Percentiles rank a stretch among this genome's conserved stretches.
These are phyloP conservation scores for Dispira parvispora DNA, from an alignment of 192 early-diverging fungal genomes.

Conservation along the genomic window DNA sequence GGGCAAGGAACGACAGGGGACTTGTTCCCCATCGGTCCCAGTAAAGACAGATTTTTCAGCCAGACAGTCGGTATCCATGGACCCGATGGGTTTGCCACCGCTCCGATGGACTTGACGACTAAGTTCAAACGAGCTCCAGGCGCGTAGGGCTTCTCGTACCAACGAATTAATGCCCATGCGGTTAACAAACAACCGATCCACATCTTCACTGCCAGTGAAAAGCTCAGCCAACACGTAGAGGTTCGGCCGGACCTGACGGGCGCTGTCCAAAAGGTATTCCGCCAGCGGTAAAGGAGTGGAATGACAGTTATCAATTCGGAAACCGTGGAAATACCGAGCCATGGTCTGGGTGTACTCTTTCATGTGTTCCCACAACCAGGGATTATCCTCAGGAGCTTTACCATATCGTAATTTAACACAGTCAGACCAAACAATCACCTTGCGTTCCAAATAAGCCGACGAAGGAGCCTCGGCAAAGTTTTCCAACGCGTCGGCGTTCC, in stretches of 20 bases:
- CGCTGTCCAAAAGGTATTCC: constrained; percentile 77
- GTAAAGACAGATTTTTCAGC: constrained; percentile 25
- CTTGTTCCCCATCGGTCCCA: constrained; percentile 19
- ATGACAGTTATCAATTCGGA: constrained; percentile 99
- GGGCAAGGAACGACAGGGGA: constrained; percentile 40
- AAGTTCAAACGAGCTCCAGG: constrained; percentile 84
- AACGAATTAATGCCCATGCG: constrained; percentile 91
- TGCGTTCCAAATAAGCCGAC: constrained; percentile 78
- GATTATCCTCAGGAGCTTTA: constrained; percentile 57
- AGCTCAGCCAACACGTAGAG: constrained; percentile 96
- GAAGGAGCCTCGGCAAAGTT: constrained; percentile 86
- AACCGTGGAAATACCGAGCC: constrained; percentile 81
- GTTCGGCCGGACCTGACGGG: constrained; percentile 66
- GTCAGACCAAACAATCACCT: constrained; percentile 98
- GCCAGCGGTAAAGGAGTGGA: constrained; percentile 94
- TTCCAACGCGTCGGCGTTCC: constrained; percentile 73
- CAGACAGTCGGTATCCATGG: constrained; percentile 56
- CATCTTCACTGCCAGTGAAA: constrained; percentile 93
- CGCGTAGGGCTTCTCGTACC: constrained; percentile 96
- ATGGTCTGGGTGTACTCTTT: constrained; percentile 72
- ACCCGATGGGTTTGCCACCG: constrained; percentile 82
- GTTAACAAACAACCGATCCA: constrained; percentile 81
- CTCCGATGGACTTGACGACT: constrained; percentile 77
- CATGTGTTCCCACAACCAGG: constrained; percentile 96
- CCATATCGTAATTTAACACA: constrained; percentile 98